Evolutionary conservation across 352 stramenopile genomes (phyloP), one percentile per base, ranked within the genome.

Genomic region (Phytophthora nicotianae): DNA sequence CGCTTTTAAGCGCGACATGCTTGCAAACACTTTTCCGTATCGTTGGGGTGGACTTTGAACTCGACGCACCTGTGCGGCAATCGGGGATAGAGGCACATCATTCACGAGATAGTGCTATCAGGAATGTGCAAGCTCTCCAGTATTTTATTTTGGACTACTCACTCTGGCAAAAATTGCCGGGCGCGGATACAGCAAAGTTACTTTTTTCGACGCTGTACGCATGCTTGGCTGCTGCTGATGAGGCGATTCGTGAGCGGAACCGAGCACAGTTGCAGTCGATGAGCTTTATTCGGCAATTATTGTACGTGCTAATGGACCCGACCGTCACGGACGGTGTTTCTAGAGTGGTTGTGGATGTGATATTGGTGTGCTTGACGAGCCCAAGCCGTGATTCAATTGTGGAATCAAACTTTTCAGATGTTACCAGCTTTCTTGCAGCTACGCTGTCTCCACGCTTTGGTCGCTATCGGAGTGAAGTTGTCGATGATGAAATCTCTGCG

Each of bases 91-190:
- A 24, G 20, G 10, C 19, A 41, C 45, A 63, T 19, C 1, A 27
- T 21, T 58, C 41, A n/a, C 50, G 70, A 35, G 74, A 88, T 21
- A 80, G 72, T 62, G 70, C 68, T 7, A 81, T 88, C 37, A 75
- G 81, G 7, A 89, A 88, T 58, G 62, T 90, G 11, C 68, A 86
- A 33, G 83, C 81, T 8, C 59, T 90, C 14, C 83, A 92, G 49
- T 72, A 92, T 35, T 90, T 90, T 52, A 72, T 90, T 24, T 56
- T 92, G 43, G 83, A 92, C 48, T 86, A 88, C 37, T 86, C 75
- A 2, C 67, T 92, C 9, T 92, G 83, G 83, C 68, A 87, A 49
- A 77, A 79, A 57, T 70, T 72, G 0, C 33, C 69, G 3, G 55
- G 40, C 0, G 61, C 42, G 4, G 50, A 68, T 13, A 84, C 73